Base-by-base conservation (phyloP, 2,329 filamentous ascomycete species). In the Talaromyces islandicus region DNA sequence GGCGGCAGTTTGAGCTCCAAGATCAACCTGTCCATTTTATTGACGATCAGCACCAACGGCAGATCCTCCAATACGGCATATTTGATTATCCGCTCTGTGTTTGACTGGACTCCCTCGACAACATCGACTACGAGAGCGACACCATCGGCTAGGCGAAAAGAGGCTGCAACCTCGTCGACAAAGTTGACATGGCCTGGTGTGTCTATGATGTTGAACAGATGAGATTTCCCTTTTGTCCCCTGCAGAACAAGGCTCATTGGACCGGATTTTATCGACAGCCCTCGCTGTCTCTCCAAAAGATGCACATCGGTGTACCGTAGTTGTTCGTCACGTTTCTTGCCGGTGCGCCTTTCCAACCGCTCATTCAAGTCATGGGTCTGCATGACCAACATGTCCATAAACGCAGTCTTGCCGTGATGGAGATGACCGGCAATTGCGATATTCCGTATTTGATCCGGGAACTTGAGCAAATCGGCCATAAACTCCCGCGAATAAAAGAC, bases 131-230 rank as follows among this genome's bases (percentile, higher is more conserved):
- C 88, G 54, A 99, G 79, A 57, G 95, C 93, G 25, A 97, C 87
- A 62, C 94, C 94, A 71, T 99, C 94, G 4, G 90, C 92, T 56
- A 99, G 78, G 48, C 94, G 86, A 68, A 96, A 80, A 0, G 92
- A 89, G 4, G 92, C 88, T 9, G 94, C 94, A 41, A 99, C 91
- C 75, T 99, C 94, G 72, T 99, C 94, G 48, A 95, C 93, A 73
- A 99, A 99, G 75, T 99, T 97, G 71, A 97, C 94, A 73, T 99
- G 94, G 7, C 94, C 94, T 0, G 94, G 94, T 0, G 94, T 99
- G 76, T 99, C 94, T 61, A 99, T 81, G 59, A 99, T 87, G 76
- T 97, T 97, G 77, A 99, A 79, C 3, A 99, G 82, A 77, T 97
- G 92, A 38, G 92, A 97, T 77, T 99, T 99, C 57, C 91, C 91